Percentiles rank a stretch among this genome's conserved stretches.
Conservation (phyloP, 2,329 filamentous ascomycete species). For the Beauveria sp. region DNA sequence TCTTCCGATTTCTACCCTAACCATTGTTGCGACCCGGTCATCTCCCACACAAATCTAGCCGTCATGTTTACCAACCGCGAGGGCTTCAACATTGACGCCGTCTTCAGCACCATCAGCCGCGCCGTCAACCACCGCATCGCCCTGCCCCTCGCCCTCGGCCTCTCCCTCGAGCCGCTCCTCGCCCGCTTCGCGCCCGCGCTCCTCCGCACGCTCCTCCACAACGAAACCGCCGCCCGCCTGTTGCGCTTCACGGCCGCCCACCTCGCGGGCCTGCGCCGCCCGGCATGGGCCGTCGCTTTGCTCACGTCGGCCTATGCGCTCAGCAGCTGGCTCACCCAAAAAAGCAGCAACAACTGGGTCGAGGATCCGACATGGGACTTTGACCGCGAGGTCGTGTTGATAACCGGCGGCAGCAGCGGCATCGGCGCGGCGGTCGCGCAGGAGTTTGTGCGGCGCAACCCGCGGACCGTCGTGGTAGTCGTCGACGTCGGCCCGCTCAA, state of each 20-base stretch:
- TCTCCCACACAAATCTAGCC: neutral
- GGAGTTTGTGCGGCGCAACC: constrained; percentile 20
- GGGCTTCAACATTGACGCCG: constrained; percentile 20
- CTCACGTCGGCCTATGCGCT: constrained; percentile 15
- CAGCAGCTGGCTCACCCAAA: constrained; percentile 18
- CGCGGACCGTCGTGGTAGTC: constrained; percentile 23
- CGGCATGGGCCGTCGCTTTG: constrained; percentile 12
- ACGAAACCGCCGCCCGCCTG: neutral
- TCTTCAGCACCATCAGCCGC: constrained; percentile 14
- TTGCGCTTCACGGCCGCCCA: neutral
- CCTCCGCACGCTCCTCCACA: constrained; percentile 3
- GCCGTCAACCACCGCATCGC: constrained; percentile 18
- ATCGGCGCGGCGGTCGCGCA: constrained; percentile 29
- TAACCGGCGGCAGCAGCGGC: constrained; percentile 33
- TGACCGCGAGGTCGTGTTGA: constrained; percentile 30
- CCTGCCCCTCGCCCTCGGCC: constrained; percentile 14
- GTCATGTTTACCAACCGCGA: constrained; percentile 17
- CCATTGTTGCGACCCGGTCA: too few relatives aligned
- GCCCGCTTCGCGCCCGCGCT: constrained; percentile 1
- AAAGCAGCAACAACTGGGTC: constrained; percentile 21
- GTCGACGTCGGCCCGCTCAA: constrained; percentile 26
- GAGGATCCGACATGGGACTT: constrained; percentile 22
- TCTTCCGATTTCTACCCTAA: neutral
- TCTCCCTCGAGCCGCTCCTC: constrained; percentile 11
- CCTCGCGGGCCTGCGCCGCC: neutral